A percentile compares a stretch with the other conserved stretches of the same genome.
Conservation (phyloP, 2,329 filamentous ascomycete genomes). For the Cercospora sesami region DNA sequence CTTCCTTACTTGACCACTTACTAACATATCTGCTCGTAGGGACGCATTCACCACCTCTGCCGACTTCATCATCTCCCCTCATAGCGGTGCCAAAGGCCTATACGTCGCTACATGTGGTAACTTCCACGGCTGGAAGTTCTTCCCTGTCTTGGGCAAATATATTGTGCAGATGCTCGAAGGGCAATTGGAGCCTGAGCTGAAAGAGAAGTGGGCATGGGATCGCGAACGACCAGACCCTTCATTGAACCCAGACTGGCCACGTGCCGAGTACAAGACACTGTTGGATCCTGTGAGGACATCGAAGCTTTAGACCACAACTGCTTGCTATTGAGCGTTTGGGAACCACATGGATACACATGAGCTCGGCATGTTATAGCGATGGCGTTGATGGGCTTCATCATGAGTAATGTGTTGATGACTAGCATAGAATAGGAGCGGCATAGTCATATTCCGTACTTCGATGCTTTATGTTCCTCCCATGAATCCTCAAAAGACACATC, state of each 20-base stretch:
- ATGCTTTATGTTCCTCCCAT: background rate
- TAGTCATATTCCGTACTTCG: background rate
- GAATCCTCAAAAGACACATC: background rate
- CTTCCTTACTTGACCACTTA: background rate
- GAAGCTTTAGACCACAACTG: constrained; percentile 9
- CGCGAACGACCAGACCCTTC: constrained; percentile 57
- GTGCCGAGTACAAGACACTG: constrained; percentile 59
- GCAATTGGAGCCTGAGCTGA: constrained; percentile 47
- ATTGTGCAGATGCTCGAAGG: constrained; percentile 40
- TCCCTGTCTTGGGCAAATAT: constrained; percentile 41
- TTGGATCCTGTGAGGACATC: constrained; percentile 36
- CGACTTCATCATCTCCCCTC: constrained; percentile 53
- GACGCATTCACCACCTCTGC: constrained; percentile 63
- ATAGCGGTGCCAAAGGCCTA: constrained; percentile 44
- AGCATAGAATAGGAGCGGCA: background rate
- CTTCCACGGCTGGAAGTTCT: constrained; percentile 44
- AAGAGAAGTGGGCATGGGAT: constrained; percentile 59
- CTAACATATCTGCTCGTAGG: constrained; percentile 45
- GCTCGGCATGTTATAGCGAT: background rate
- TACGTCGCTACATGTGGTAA: constrained; percentile 51
- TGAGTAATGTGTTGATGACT: constrained; percentile 9
- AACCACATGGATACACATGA: background rate
- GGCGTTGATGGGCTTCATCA: background rate
- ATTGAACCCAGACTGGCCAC: constrained; percentile 58
- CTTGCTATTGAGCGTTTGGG: background rate